These are phyloP conservation scores for Auricularia auricula-judae DNA, from an alignment of 768 basidiomycete species.

Conservation along the genomic window DNA sequence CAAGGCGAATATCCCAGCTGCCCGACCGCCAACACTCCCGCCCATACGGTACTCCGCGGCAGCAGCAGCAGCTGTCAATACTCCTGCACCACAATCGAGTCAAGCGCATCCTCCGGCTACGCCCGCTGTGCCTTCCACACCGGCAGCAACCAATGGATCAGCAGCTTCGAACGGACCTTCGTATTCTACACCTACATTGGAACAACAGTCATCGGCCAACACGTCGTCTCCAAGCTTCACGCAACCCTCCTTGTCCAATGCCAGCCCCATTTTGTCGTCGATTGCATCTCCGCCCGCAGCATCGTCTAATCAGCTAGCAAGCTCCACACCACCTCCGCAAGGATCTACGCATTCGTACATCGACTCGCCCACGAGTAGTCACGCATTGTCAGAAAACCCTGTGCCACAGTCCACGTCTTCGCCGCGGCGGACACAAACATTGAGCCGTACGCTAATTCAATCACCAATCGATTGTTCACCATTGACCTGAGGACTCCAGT, in stretches of 20 bases:
- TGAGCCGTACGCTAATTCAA: not conserved
- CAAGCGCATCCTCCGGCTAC: conserved; percentile 6
- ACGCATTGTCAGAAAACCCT: conserved; percentile 51
- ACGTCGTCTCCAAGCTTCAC: conserved; percentile 74
- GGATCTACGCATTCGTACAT: conserved; percentile 39
- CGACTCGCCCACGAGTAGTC: conserved; percentile 46
- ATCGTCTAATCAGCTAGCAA: conserved; percentile 17
- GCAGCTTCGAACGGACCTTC: conserved; percentile 20
- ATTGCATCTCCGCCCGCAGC: conserved; percentile 45
- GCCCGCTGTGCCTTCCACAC: conserved; percentile 22
- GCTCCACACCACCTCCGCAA: conserved; percentile 10
- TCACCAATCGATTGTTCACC: not conserved
- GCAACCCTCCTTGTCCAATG: conserved; percentile 58
- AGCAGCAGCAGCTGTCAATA: conserved; percentile 54
- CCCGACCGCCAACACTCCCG: conserved; percentile 47
- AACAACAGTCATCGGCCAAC: conserved; percentile 25
- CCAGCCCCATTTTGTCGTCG: conserved; percentile 68
- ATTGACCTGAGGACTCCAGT: not conserved
- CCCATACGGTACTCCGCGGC: conserved; percentile 89
- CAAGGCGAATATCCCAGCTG: conserved; percentile 57
- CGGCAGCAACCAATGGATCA: conserved; percentile 19
- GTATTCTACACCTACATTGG: conserved; percentile 19
- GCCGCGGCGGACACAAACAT: conserved; percentile 32
- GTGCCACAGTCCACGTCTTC: conserved; percentile 36
- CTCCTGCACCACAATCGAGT: conserved; percentile 13